These are phyloP conservation scores for Melanogaster broomeanus DNA, from an alignment of 768 basidiomycete species.

Conservation along the genomic window DNA sequence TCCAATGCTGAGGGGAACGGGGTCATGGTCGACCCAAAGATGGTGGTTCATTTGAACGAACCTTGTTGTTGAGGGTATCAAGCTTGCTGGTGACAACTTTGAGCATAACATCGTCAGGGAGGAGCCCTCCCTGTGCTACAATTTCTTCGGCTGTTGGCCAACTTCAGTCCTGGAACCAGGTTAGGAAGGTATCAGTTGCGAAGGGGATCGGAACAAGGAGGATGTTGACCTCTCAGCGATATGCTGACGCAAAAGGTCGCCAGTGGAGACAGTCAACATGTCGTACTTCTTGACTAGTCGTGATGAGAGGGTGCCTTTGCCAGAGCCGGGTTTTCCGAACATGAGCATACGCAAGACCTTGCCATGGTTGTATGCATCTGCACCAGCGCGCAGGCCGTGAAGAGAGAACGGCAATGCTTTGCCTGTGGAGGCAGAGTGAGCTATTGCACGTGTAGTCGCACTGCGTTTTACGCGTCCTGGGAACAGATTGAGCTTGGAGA, in stretches of 20 bases:
- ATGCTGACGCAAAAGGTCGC: conserved; percentile 84
- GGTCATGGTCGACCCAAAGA: neutral
- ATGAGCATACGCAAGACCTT: conserved; percentile 49
- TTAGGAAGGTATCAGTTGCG: neutral
- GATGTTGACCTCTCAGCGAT: conserved; percentile 54
- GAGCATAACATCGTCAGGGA: conserved; percentile 81
- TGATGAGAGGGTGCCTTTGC: conserved; percentile 81
- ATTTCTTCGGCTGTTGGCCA: conserved; percentile 75
- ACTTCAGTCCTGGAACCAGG: conserved; percentile 56
- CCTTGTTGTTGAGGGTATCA: conserved; percentile 64
- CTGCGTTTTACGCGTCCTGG: conserved; percentile 10
- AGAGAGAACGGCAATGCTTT: conserved; percentile 56
- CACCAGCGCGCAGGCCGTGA: conserved; percentile 39
- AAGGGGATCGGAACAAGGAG: neutral
- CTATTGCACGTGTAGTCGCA: conserved; percentile 24
- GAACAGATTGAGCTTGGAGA: conserved; percentile 13
- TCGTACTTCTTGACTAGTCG: conserved; percentile 81
- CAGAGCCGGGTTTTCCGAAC: conserved; percentile 68
- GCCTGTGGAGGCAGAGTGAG: conserved; percentile 31
- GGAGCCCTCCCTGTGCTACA: conserved; percentile 74
- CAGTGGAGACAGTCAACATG: conserved; percentile 75
- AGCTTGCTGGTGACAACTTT: conserved; percentile 75
- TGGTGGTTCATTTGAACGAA: conserved; percentile 25
- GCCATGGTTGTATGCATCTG: conserved; percentile 19
- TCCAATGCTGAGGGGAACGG: conserved; percentile 67